phyloP scores from a whole-genome alignment of 257 asterid species.

The Solanum verrucosum region DNA sequence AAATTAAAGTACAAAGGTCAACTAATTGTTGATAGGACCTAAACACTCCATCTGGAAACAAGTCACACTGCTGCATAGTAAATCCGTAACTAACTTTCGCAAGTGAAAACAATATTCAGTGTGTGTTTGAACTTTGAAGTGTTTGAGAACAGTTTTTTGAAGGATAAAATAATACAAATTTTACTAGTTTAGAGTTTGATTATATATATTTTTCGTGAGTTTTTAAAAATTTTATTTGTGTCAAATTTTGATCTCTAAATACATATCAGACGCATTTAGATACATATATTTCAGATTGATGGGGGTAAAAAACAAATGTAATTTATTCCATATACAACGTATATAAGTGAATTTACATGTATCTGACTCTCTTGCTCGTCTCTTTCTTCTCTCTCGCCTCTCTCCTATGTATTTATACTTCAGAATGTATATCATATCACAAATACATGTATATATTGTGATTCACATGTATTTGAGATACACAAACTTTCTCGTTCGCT shows the following conservation, averaged over 20 bases:
- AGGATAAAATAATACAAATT: too few species aligned
- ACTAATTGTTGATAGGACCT: neutral
- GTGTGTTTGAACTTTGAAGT: neutral
- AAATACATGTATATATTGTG: neutral
- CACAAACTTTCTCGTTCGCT: neutral
- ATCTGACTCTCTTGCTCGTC: too few species aligned
- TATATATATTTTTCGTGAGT: too few species aligned
- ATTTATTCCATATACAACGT: too few species aligned
- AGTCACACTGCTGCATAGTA: neutral
- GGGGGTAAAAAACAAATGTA: rapidly evolving
- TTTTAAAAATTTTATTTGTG: too few species aligned
- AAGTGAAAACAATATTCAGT: neutral
- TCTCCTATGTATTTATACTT: neutral
- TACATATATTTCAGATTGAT: too few species aligned
- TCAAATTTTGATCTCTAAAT: too few species aligned
- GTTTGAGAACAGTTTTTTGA: neutral
- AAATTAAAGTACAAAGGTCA: neutral
- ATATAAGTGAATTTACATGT: too few species aligned
- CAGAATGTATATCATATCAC: too few species aligned
- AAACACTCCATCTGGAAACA: neutral
- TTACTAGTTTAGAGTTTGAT: too few species aligned
- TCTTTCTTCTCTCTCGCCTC: neutral
- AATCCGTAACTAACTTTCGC: neutral
- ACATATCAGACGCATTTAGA: neutral
- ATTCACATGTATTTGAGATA: too few species aligned